These are phyloP conservation scores for Parasarocladium wereldwijsianum DNA, from an alignment of 2,329 filamentous ascomycete genomes.

Conservation along the genomic window DNA sequence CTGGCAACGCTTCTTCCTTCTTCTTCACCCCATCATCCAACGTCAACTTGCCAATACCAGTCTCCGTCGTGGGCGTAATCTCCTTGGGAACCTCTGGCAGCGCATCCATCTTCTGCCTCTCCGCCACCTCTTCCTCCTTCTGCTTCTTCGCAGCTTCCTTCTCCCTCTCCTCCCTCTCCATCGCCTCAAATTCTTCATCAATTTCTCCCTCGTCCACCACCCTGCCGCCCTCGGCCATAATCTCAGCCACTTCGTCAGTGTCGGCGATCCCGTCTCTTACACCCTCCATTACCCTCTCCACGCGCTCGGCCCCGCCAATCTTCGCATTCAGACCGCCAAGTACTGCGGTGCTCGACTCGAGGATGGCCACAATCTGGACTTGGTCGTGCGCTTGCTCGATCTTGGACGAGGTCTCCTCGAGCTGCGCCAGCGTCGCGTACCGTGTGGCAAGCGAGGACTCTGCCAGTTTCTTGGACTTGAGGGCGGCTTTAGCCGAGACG, in stretches of 20 bases:
- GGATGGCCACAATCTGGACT: slow-evolving; percentile 66
- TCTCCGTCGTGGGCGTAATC: slow-evolving; percentile 21
- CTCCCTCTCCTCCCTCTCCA: slow-evolving; percentile 47
- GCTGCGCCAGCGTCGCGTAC: slow-evolving; percentile 58
- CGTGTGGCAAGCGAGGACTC: slow-evolving; percentile 61
- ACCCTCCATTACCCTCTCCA: slow-evolving; percentile 61
- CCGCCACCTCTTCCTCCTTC: slow-evolving; percentile 26
- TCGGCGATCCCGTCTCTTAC: slow-evolving; percentile 68
- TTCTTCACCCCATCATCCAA: slow-evolving; percentile 9
- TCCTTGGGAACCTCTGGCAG: slow-evolving; percentile 24
- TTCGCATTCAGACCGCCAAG: slow-evolving; percentile 60
- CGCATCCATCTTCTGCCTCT: slow-evolving; percentile 38
- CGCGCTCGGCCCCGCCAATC: slow-evolving; percentile 61
- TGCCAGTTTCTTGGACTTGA: slow-evolving; percentile 70
- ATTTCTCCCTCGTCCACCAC: slow-evolving; percentile 67
- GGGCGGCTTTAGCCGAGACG: slow-evolving; percentile 58
- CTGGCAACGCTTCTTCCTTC: slow-evolving; percentile 12
- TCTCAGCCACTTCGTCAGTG: slow-evolving; percentile 67
- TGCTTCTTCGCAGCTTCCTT: slow-evolving; percentile 36
- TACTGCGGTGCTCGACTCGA: slow-evolving; percentile 63
- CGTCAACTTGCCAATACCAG: slow-evolving; percentile 19
- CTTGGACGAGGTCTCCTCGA: slow-evolving; percentile 70
- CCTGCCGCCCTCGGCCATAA: slow-evolving; percentile 50
- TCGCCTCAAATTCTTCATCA: slow-evolving; percentile 69
- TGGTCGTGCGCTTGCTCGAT: slow-evolving; percentile 80